Percentiles rank a stretch among this genome's conserved stretches.
These are phyloP conservation scores for Pichia sp. DNA, from an alignment of 1,139 yeast genomes.

Conservation along the genomic window DNA sequence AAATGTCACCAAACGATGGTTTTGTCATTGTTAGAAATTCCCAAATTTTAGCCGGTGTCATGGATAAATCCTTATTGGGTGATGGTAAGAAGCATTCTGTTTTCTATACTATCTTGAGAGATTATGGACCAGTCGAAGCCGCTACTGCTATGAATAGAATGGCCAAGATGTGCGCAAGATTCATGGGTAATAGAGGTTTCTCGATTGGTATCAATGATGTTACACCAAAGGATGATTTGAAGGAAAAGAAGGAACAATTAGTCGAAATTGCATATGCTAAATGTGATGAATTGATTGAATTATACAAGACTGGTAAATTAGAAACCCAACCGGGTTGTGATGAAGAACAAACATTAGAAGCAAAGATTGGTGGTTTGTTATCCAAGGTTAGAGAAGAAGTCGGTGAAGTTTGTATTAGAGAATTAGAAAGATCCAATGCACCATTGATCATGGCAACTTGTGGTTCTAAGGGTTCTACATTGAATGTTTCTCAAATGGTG, in stretches of 20 bases:
- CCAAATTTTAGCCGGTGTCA: conserved; percentile 83
- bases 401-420: conserved; percentile 95
- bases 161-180: conserved; percentile 98
- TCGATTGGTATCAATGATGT: conserved; percentile 98
- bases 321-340: conserved; percentile 99
- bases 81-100: conserved; percentile 99
- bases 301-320: conserved; percentile 79
- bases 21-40: conserved; percentile 90
- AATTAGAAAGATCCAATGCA: conserved; percentile 87
- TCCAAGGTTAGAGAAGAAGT: conserved; percentile 99
- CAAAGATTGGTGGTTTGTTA: conserved; percentile 92
- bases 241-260: conserved; percentile 76
- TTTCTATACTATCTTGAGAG: conserved; percentile 90
- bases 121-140: conserved; percentile 94
- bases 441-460: conserved; percentile 99
- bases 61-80: conserved; percentile 96
- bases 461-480: conserved; percentile 98
- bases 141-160: conserved; percentile 96
- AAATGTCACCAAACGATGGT: conserved; percentile 98
- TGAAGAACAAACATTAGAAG: conserved; percentile 97
- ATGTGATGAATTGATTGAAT: conserved; percentile 88
- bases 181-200: conserved; percentile 91
- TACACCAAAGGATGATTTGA: conserved; percentile 84
- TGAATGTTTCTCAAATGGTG: conserved; percentile 99
- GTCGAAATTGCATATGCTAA: conserved; percentile 89